Base-by-base conservation (phyloP, 345 rosid species). In the Carallia pectinifolia region DNA sequence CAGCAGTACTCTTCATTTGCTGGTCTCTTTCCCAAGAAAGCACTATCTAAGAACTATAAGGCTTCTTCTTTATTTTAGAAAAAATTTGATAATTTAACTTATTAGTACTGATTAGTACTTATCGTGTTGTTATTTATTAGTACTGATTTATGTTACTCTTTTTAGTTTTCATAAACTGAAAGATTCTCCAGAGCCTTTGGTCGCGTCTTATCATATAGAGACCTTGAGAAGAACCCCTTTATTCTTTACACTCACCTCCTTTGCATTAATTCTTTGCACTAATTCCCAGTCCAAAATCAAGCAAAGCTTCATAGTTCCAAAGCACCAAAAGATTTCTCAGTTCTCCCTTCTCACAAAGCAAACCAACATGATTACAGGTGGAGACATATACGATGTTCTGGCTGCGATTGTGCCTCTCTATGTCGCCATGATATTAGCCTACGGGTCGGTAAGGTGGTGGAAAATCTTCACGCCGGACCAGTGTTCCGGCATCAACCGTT, bases 371-470 rank as follows among this genome's bases (percentile, higher is more conserved):
- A 90, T 90, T 61, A 85, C 81, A 12, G 93, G 88, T 17, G 87
- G 82, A 71, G 94, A 90, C 55, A 82, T 90, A 63, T 90, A 90
- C 77, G 94, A 88, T 66, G 97, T 89, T 64, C 85, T 91, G 27
- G 89, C 95, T 5, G 97, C 95, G 4, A 80, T 91, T 69, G 89
- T 91, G 34, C 97, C 97, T 23, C 79, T 91, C 23, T 91, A 91
- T 48, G 92, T 91, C 15, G 95, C 97, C 17, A 91, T 91, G 97
- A 82, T 89, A 15, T 64, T 91, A 8, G 97, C 97, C 60, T 91
- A 91, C 56, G 97, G 95, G 12, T 91, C 97, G 30, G 97, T 91
- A 36, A 77, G 92, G 47, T 91, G 97, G 97, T 91, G 97, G 97
- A 89, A 86, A 63, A 89, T 91, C 74, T 91, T 91, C 80, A 87